A percentile compares a stretch with the other conserved stretches of the same genome.
These are phyloP conservation scores for Cyphellophora attinorum DNA, from an alignment of 2,329 filamentous ascomycete genomes.

Conservation along the genomic window DNA sequence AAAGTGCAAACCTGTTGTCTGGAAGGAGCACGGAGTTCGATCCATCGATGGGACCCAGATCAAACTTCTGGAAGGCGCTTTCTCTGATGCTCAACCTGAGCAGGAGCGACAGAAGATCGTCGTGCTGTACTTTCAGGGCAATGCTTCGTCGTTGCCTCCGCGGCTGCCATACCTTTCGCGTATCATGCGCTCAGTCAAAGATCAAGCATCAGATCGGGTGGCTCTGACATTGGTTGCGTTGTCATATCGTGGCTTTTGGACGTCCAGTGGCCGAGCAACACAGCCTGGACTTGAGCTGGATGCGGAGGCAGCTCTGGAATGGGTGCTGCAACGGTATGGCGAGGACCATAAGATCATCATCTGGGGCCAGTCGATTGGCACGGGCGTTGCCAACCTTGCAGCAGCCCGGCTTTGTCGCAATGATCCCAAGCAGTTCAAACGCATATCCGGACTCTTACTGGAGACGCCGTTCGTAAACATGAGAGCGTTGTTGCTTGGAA, in stretches of 20 bases:
- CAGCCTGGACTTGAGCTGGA: conserved; percentile 63
- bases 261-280: conserved; percentile 56
- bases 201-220: conserved; percentile 6
- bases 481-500: conserved; percentile 56
- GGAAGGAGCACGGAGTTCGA: conserved; percentile 54
- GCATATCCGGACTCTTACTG: conserved; percentile 48
- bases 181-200: conserved; percentile 24
- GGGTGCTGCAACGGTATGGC: conserved; percentile 42
- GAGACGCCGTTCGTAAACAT: conserved; percentile 70
- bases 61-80: conserved; percentile 45
- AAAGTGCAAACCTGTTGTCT: conserved; percentile 53
- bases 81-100: not conserved
- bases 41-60: conserved; percentile 58
- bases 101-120: conserved; percentile 22
- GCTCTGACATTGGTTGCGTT: conserved; percentile 35
- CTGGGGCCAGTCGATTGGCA: conserved; percentile 72
- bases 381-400: conserved; percentile 53
- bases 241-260: conserved; percentile 68
- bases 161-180: conserved; percentile 37
- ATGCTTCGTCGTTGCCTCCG: conserved; percentile 36
- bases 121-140: conserved; percentile 42
- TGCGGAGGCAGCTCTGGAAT: conserved; percentile 53
- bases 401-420: conserved; percentile 9
- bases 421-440: conserved; percentile 6
- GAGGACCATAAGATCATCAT: conserved; percentile 40